These are phyloP conservation scores for Stenogyne calaminthoides DNA, from an alignment of 305 asterid genomes.

Conservation along the genomic window DNA sequence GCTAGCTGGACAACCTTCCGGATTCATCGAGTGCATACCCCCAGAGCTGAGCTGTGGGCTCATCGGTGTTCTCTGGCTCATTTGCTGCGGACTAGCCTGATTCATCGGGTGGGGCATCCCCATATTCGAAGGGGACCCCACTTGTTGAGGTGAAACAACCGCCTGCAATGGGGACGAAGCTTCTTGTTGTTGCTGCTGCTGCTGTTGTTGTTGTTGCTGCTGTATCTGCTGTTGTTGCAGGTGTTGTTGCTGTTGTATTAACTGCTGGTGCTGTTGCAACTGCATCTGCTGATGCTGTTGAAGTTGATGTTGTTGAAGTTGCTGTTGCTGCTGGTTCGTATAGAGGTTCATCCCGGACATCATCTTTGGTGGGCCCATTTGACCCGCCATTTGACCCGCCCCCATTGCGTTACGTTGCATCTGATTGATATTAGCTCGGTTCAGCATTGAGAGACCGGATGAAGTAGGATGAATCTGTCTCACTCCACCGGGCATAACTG, in stretches of 20 bases:
- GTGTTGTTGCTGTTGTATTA: constrained; percentile 27
- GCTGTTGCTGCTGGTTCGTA: constrained; percentile 75
- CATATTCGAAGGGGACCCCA: constrained; percentile 83
- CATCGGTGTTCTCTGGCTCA: constrained; percentile 86
- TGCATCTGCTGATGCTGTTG: constrained; percentile 42
- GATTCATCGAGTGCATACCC: constrained; percentile 74
- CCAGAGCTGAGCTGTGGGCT: constrained; percentile 98
- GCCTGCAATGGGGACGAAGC: constrained; percentile 69
- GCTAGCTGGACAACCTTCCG: constrained; percentile 90
- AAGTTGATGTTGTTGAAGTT: constrained; percentile 41
- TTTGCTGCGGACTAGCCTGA: constrained; percentile 79
- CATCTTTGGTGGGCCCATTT: constrained; percentile 90
- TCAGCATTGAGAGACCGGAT: constrained; percentile 64
- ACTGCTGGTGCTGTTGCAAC: constrained; percentile 37
- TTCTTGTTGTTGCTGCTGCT: no score
- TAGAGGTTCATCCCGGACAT: constrained; percentile 64
- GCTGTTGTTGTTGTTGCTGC: no score
- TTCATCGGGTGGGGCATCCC: constrained; percentile 69
- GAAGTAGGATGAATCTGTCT: constrained; percentile 77
- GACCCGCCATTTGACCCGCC: no score
- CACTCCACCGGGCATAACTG: constrained; percentile 66
- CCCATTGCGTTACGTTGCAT: constrained; percentile 71
- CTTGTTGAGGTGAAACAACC: constrained; percentile 73
- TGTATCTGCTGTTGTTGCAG: constrained; percentile 32
- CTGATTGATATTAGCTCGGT: constrained; percentile 65